Percentiles rank a stretch among this genome's conserved stretches.
Evolutionary conservation across 805 yeast genomes (phyloP).

Genomic region (Suhomyces sp.): DNA sequence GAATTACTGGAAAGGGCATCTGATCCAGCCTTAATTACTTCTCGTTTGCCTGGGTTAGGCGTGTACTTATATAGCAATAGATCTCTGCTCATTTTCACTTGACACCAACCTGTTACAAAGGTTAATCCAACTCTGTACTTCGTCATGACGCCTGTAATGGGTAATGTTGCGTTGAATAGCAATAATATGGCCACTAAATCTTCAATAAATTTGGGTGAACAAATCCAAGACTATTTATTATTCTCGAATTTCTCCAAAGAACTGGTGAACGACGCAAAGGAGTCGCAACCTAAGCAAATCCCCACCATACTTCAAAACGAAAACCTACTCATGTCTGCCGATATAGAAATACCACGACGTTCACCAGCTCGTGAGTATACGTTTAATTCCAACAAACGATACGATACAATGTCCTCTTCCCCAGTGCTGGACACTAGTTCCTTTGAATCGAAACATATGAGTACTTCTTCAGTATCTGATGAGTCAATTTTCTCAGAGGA

Average conservation of each 20-base stretch:
- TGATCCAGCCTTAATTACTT: too few species aligned
- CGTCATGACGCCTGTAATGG: too few species aligned
- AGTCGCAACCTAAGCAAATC: not conserved
- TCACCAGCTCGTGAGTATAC: too few species aligned
- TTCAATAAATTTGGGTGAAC: slow-evolving; percentile 1
- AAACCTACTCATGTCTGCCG: not conserved
- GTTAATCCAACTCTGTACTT: too few species aligned
- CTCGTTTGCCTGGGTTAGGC: too few species aligned
- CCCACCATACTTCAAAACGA: too few species aligned
- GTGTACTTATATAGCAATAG: too few species aligned
- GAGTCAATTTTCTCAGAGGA: slow-evolving; percentile 15
- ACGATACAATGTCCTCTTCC: too few species aligned
- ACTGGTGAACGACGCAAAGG: not conserved
- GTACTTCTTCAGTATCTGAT: slow-evolving; percentile 15
- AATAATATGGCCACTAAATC: not conserved
- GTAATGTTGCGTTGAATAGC: too few species aligned
- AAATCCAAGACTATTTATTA: slow-evolving; percentile 1
- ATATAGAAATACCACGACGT: slow-evolving; percentile 2
- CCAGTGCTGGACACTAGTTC: slow-evolving; percentile 22
- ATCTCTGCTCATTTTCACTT: too few species aligned
- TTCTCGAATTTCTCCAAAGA: not conserved
- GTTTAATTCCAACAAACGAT: too few species aligned
- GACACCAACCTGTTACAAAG: slow-evolving; percentile 4
- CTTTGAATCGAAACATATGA: slow-evolving; percentile 13
- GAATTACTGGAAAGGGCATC: too few species aligned